Base-by-base conservation (phyloP, 495 filamentous ascomycete species). In the Aspergillus sclerotiicarbonarius region DNA sequence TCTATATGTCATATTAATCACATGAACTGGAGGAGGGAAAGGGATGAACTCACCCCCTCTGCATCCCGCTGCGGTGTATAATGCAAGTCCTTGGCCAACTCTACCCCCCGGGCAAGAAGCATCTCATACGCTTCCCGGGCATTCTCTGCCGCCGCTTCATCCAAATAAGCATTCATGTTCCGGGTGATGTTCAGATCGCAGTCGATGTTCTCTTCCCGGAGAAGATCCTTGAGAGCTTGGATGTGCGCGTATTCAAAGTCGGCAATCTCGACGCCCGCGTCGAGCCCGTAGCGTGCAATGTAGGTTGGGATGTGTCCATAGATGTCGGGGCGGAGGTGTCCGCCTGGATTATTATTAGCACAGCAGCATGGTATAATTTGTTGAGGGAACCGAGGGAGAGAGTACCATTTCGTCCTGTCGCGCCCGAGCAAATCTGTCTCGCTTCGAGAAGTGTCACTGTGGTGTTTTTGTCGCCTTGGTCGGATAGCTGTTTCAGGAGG, bases 131-230 rank as follows among this genome's bases (percentile, higher is more conserved):
- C 54, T 3, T 52, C 15, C 50, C 64, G 71, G 4, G 71, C 65
- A 29, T 62, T 59, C 49, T 58, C 58, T 2, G 64, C 69, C 25
- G 63, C 51, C 4, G 54, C 61, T 18, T 70, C 66, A 50, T 71
- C 67, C 1, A 62, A 45, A 33, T 64, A 73, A 16, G 75, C 69
- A 59, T 78, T 71, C 21, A 71, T 61, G 44, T 63, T 68, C 8
- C 74, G 58, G 1, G 72, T 69, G 30, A 79, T 57, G 13, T 63
- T 71, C 19, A 78, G 68, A 12, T 81, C 78, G 31, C 76, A 78
- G 18, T 76, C 73, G n/a, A 78, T 74, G 0, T 62, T 46, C 41
- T 78, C 71, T 35, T 67, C 62, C 3, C 53, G 64, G 16, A 76
- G 57, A 4, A 71, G 44, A 7, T 68, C 56, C 31, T 73, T 70